A percentile compares a stretch with the other conserved stretches of the same genome.
Conservation (phyloP, 192 early-diverging fungal species). For the Coemansia sp. region DNA sequence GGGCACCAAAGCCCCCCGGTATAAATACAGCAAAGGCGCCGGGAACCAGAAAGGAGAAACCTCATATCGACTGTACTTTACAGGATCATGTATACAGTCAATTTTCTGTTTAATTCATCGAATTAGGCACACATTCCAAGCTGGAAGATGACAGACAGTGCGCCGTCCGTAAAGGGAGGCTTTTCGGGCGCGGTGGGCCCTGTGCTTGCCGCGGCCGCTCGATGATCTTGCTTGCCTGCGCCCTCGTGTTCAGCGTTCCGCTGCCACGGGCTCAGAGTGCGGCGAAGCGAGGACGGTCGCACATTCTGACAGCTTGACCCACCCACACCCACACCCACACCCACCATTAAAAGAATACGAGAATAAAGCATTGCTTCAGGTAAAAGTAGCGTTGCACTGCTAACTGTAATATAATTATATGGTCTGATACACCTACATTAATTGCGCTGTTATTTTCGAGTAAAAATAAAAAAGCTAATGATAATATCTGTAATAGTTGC, state of each 20-base stretch:
- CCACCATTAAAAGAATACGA: neutral
- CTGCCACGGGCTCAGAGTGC: conserved; percentile 23
- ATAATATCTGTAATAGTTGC: too few relatives aligned
- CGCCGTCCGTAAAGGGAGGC: conserved; percentile 52
- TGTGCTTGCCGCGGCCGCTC: too few relatives aligned
- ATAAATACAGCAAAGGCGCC: neutral
- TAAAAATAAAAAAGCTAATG: too few relatives aligned
- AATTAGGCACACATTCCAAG: conserved; percentile 44
- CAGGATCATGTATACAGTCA: conserved; percentile 54
- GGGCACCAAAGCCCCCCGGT: too few relatives aligned
- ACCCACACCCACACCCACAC: neutral
- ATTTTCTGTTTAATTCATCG: conserved; percentile 52
- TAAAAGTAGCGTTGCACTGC: too few relatives aligned
- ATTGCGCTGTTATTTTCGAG: too few relatives aligned
- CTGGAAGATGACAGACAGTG: conserved; percentile 47
- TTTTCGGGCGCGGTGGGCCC: neutral
- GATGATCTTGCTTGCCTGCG: conserved; percentile 49
- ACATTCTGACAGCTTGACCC: conserved; percentile 43
- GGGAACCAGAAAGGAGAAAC: neutral
- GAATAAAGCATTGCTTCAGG: too few relatives aligned
- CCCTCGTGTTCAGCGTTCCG: conserved; percentile 15
- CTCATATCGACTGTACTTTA: conserved; percentile 48
- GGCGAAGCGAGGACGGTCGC: conserved; percentile 46
- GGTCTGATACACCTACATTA: too few relatives aligned
- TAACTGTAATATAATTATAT: neutral